Percentiles rank a stretch among this genome's conserved stretches.
These are phyloP conservation scores for Adansonia madagascariensis DNA, from an alignment of 441 rosid genomes.

Conservation along the genomic window DNA sequence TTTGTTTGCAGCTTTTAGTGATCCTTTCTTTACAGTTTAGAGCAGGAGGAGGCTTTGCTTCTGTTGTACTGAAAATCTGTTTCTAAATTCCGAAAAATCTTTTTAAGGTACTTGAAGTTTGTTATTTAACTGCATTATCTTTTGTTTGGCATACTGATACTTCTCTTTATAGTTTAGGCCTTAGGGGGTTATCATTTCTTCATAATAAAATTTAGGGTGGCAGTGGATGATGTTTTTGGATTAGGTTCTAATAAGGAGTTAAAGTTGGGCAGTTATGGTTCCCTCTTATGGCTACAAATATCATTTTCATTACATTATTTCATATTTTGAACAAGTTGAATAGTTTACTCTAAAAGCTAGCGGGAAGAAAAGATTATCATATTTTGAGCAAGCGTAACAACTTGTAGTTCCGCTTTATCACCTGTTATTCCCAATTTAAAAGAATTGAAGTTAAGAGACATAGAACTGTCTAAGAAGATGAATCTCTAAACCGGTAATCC, in stretches of 20 bases:
- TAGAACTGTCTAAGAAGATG: constrained; percentile 1
- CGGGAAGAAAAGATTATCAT: too few species aligned
- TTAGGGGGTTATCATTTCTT: background rate
- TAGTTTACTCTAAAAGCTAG: too few species aligned
- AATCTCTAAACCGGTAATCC: constrained; percentile 26
- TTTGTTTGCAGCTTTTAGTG: constrained; percentile 34
- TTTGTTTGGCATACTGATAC: background rate
- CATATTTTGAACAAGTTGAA: background rate
- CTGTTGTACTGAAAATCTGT: constrained; percentile 12
- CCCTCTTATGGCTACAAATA: background rate
- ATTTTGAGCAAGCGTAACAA: too few species aligned
- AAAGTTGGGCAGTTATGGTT: background rate
- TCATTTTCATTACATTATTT: background rate
- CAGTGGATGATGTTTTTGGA: background rate
- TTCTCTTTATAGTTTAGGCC: background rate
- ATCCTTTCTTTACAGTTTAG: constrained; percentile 28
- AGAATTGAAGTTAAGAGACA: background rate
- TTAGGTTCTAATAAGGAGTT: background rate
- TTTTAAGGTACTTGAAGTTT: constrained; percentile 8
- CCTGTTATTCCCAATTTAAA: background rate
- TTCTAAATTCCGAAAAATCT: constrained; percentile 13
- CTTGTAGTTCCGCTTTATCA: background rate
- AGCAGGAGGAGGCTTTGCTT: background rate
- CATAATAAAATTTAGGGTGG: background rate
- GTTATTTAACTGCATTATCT: constrained; percentile 6